Conservation (phyloP, 306 rosid genomes). For the Cucumis melo region DNA sequence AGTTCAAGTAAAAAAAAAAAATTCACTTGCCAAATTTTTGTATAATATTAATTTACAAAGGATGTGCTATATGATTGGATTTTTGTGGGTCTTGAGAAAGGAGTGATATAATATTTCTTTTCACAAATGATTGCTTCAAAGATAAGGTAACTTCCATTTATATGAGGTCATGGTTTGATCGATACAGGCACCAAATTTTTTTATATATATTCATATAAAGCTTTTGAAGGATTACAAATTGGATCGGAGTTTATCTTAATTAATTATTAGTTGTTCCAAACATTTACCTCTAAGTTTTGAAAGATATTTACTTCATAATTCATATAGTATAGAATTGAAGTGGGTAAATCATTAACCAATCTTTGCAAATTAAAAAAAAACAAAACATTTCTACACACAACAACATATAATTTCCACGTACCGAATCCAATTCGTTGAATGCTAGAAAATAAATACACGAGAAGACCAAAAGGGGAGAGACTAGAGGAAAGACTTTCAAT, state of each 20-base stretch:
- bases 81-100: background rate
- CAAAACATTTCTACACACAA: background rate
- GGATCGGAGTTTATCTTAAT: too few relatives aligned
- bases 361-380: too few relatives aligned
- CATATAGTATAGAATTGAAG: background rate
- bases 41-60: background rate
- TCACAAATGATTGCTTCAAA: constrained; percentile 5
- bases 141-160: background rate
- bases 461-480: too few relatives aligned
- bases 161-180: constrained; percentile 2
- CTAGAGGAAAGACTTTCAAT: too few relatives aligned
- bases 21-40: background rate
- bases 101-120: background rate
- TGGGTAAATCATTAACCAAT: background rate
- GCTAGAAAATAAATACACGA: too few relatives aligned
- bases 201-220: too few relatives aligned
- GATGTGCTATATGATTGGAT: background rate
- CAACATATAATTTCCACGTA: too few relatives aligned
- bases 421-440: too few relatives aligned
- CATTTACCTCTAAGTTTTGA: background rate
- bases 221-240: too few relatives aligned
- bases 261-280: too few relatives aligned
- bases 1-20: background rate
- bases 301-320: background rate
- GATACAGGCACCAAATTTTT: background rate